Evolutionary conservation across 2,329 filamentous ascomycete species (phyloP).

Genomic region (Paecilomyces variotii): DNA sequence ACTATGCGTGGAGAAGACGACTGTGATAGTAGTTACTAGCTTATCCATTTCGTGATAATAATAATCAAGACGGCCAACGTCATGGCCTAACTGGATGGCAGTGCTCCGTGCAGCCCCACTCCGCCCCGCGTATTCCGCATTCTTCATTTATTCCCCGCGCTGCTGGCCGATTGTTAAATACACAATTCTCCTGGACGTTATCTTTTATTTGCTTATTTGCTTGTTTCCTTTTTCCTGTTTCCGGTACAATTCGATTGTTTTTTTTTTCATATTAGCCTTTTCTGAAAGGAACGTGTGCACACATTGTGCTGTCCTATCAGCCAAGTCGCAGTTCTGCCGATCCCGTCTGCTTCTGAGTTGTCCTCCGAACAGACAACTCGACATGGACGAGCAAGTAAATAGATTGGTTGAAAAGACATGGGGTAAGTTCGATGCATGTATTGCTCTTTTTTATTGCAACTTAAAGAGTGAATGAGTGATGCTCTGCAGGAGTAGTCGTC

Average conservation of each 20-base stretch:
- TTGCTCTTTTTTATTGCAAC: neutral
- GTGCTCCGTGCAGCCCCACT: neutral
- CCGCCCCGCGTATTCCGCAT: neutral
- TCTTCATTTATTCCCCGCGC: neutral
- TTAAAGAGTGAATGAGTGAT: neutral
- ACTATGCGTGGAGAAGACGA: neutral
- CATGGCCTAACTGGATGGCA: neutral
- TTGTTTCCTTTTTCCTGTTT: neutral
- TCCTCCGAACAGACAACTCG: constrained; percentile 4
- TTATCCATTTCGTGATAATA: too few species aligned
- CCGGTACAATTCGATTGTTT: neutral
- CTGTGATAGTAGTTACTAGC: too few species aligned
- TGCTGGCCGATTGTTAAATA: neutral
- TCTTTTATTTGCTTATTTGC: neutral
- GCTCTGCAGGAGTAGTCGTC: neutral
- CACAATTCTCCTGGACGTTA: neutral
- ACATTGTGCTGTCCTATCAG: neutral
- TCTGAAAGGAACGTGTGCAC: neutral
- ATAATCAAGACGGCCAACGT: neutral
- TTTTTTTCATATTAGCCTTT: neutral
- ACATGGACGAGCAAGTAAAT: constrained; percentile 70
- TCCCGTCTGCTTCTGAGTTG: neutral
- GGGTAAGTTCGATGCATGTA: constrained; percentile 36
- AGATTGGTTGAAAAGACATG: constrained; percentile 66
- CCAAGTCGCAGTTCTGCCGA: neutral